A percentile compares a stretch with the other conserved stretches of the same genome.
Evolutionary conservation across 768 basidiomycete species (phyloP).

Genomic region (Lenzites betulinus): DNA sequence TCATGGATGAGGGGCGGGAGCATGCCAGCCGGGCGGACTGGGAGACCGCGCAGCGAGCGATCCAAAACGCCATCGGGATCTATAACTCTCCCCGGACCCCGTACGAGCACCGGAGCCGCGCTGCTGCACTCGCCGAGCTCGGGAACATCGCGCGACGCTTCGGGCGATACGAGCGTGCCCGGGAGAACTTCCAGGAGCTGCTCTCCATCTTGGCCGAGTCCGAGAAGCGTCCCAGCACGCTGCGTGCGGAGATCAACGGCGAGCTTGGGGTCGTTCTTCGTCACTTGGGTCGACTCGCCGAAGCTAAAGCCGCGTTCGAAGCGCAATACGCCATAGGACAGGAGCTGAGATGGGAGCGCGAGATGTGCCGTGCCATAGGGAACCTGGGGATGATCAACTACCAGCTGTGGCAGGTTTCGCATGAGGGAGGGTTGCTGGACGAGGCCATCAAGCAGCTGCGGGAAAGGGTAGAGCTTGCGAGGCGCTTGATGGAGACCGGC

Average conservation of each 20-base stretch:
- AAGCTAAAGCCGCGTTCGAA: background rate
- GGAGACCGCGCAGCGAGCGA: background rate
- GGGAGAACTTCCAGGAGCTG: background rate
- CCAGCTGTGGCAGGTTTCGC: background rate
- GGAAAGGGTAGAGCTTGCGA: background rate
- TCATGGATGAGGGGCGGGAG: background rate
- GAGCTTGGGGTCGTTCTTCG: background rate
- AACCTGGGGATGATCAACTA: slow-evolving; percentile 1
- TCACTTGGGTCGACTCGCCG: background rate
- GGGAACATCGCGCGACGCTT: background rate
- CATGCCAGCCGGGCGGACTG: background rate
- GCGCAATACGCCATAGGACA: background rate
- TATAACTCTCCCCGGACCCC: background rate
- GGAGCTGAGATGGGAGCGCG: background rate
- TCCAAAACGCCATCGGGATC: background rate
- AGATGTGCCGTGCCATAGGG: background rate
- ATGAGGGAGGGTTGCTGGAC: background rate
- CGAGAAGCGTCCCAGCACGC: background rate
- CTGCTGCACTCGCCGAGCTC: background rate
- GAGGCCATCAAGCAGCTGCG: background rate
- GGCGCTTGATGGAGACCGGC: background rate
- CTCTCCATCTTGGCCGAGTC: background rate
- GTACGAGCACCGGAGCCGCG: background rate
- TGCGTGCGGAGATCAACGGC: background rate
- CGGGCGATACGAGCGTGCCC: background rate